phyloP scores from a whole-genome alignment of 495 filamentous ascomycete species.

The Podospora australis region DNA sequence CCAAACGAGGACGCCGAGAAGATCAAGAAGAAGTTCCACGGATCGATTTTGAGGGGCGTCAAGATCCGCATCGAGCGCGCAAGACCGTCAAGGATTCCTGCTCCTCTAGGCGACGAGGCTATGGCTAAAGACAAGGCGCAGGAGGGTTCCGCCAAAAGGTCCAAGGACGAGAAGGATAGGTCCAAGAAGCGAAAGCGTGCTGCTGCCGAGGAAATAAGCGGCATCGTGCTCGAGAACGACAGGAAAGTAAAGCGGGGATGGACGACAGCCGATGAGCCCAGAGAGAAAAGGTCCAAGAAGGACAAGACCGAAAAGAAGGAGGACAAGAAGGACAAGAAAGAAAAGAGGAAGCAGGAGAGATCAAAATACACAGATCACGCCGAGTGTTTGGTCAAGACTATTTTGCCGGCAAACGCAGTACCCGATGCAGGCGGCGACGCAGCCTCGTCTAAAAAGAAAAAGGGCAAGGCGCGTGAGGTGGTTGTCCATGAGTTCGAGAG shows the following conservation, averaged over 20 bases:
- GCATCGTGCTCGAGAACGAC: conserved; percentile 62
- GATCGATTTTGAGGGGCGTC: conserved; percentile 71
- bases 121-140: conserved; percentile 29
- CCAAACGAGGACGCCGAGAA: conserved; percentile 77
- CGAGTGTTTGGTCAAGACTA: conserved; percentile 79
- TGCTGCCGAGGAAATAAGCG: conserved; percentile 57
- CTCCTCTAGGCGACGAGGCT: conserved; percentile 26
- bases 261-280: conserved; percentile 60
- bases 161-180: conserved; percentile 35
- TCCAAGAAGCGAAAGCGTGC: conserved; percentile 61
- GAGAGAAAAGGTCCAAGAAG: conserved; percentile 46
- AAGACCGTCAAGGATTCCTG: conserved; percentile 42
- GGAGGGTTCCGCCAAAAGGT: conserved; percentile 26
- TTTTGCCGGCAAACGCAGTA: conserved; percentile 55
- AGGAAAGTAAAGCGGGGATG: conserved; percentile 86
- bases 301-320: conserved; percentile 39
- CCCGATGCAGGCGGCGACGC: conserved; percentile 34
- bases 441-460: conserved; percentile 51
- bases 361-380: conserved; percentile 74
- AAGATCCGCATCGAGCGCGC: conserved; percentile 83
- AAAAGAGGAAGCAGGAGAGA: conserved; percentile 47
- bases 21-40: conserved; percentile 88
- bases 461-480: conserved; percentile 43
- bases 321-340: conserved; percentile 49
- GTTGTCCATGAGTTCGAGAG: conserved; percentile 78